These are phyloP conservation scores for Rhizodiscina lignyota DNA, from an alignment of 495 filamentous ascomycete species.

Conservation along the genomic window DNA sequence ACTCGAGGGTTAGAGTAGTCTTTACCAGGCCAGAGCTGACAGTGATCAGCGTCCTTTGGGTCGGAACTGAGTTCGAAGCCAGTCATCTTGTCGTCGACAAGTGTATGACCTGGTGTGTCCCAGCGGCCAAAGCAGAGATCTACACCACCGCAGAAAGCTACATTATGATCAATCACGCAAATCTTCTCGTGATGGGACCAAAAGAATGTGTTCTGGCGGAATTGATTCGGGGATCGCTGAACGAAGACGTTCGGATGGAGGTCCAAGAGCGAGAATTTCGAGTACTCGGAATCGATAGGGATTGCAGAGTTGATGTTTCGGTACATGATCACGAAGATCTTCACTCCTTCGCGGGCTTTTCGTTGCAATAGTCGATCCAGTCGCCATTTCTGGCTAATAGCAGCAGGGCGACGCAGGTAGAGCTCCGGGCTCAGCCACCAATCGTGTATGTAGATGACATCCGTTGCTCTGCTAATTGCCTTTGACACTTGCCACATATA, in stretches of 20 bases:
- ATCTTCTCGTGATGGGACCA: conserved; percentile 99
- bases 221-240: conserved; percentile 89
- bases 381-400: conserved; percentile 97
- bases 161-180: conserved; percentile 84
- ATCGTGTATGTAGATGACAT: conserved; percentile 98
- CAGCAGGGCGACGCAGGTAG: conserved; percentile 87
- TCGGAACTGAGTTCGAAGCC: conserved; percentile 68
- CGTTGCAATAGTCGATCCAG: conserved; percentile 85
- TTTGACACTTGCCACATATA: conserved; percentile 99
- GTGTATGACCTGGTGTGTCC: conserved; percentile 85
- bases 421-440: conserved; percentile 98
- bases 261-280: conserved; percentile 93
- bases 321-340: conserved; percentile 97
- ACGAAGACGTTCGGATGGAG: conserved; percentile 94
- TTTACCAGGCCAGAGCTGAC: conserved; percentile 94
- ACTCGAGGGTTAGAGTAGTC: conserved; percentile 96
- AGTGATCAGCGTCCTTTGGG: conserved; percentile 82
- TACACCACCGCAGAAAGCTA: conserved; percentile 92
- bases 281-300: conserved; percentile 97
- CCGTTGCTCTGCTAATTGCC: conserved; percentile 92
- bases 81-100: conserved; percentile 86
- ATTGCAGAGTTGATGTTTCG: conserved; percentile 96
- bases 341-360: conserved; percentile 89
- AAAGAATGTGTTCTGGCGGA: conserved; percentile 98
- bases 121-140: conserved; percentile 96